Evolutionary conservation across 2,329 filamentous ascomycete species (phyloP), one percentile per base, ranked within the genome.

Genomic region (Aureobasidium sp.): DNA sequence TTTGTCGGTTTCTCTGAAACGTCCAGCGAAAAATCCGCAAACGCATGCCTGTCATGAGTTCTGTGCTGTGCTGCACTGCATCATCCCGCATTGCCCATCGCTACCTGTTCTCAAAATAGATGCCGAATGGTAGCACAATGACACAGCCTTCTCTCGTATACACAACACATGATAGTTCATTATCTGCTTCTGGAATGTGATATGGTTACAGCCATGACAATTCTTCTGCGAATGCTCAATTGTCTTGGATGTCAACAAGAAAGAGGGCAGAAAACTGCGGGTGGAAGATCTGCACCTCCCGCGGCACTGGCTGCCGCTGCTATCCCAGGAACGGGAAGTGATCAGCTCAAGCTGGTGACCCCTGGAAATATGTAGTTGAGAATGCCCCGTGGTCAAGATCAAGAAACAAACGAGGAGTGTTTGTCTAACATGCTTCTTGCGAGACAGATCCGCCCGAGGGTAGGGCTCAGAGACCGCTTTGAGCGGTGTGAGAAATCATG

Each of bases 61-160:
- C 22, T 41, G 51, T 42, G 47, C 48, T 52, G 36, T 37, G 39
- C 39, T 20, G 39, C 29, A 39, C 51, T 57, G 53, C 55, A 58
- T 58, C 55, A 58, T 58, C 55, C 42, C 53, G 53, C 53, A 57
- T 57, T 45, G 25, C 39, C 14, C 39, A 45, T 45, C 39, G 31
- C 52, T 27, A 14, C 15, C 7, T 11, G 15, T 3, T 36, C 53
- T 57, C 39, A 45, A 45, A 57, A 57, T 57, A 57, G 53, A 57
- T 44, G 27, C 41, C 39, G n/a, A 9, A 8, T 9, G 39, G 53
- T 57, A 1, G 39, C 36, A 57, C 53, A 36, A 22, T 44, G 3
- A 37, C 37, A 31, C 20, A 31, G 25, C 37, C 12, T 20, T 41
- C 22, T 25, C 36, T 42, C 36, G n/a, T 22, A 31, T 37, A 14